These are phyloP conservation scores for Orobanche coerulescens DNA, from an alignment of 257 asterid genomes.

Conservation along the genomic window DNA sequence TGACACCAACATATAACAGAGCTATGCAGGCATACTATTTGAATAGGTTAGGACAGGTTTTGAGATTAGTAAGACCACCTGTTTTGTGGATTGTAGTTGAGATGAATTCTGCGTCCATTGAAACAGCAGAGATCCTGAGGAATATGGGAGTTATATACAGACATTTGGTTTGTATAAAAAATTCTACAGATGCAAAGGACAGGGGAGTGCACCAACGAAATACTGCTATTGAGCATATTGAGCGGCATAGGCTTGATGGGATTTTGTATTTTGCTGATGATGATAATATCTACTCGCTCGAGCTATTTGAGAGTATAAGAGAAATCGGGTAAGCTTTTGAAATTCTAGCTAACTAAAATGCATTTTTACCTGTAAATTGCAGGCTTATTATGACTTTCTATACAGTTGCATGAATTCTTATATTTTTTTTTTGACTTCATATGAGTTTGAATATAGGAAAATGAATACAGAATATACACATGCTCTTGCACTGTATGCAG, in stretches of 20 bases:
- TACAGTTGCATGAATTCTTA: slow-evolving; percentile 3
- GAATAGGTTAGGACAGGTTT: slow-evolving; percentile 75
- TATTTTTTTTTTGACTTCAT: slow-evolving; percentile 9
- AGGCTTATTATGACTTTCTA: background rate
- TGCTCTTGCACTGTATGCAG: background rate
- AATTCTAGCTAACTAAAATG: background rate
- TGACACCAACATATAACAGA: slow-evolving; percentile 70
- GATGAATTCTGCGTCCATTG: slow-evolving; percentile 62
- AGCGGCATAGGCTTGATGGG: slow-evolving; percentile 80
- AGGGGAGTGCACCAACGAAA: slow-evolving; percentile 85
- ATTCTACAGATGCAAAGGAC: slow-evolving; percentile 60
- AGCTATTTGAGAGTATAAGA: slow-evolving; percentile 71
- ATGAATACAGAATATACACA: background rate
- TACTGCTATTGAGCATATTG: slow-evolving; percentile 83
- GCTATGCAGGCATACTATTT: slow-evolving; percentile 69
- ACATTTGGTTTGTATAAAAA: slow-evolving; percentile 65
- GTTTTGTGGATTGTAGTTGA: slow-evolving; percentile 95
- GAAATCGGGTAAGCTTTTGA: slow-evolving; percentile 51
- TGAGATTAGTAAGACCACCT: slow-evolving; percentile 70
- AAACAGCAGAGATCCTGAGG: slow-evolving; percentile 76
- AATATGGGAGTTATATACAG: slow-evolving; percentile 69
- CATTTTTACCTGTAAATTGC: background rate
- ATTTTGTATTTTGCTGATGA: slow-evolving; percentile 91
- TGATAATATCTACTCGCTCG: slow-evolving; percentile 69
- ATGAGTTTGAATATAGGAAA: slow-evolving; percentile 9